Conservation (phyloP, 805 yeast genomes). For the Wickerhamomyces tratensis region DNA sequence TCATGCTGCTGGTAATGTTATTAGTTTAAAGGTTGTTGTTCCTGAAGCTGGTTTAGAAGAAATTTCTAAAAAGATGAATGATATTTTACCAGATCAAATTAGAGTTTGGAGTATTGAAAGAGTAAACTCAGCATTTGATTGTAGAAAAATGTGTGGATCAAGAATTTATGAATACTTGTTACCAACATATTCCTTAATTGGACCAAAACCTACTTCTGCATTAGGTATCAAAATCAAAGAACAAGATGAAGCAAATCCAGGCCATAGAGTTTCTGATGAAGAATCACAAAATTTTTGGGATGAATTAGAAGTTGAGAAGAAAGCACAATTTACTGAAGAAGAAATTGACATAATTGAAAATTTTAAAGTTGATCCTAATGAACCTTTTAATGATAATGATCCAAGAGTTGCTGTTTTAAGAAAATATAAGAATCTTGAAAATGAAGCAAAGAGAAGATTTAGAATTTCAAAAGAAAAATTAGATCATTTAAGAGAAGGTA, state of each 20-base stretch:
- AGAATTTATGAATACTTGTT: conserved; percentile 88
- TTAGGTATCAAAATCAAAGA: conserved; percentile 50
- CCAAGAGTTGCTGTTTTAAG: conserved; percentile 30
- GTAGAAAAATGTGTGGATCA: conserved; percentile 93
- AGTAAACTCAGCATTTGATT: conserved; percentile 85
- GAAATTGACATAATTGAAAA: conserved; percentile 17
- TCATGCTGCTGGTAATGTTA: conserved; percentile 93
- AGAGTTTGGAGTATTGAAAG: conserved; percentile 90
- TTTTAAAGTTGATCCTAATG: conserved; percentile 25
- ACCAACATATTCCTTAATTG: conserved; percentile 84
- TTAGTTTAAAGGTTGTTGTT: conserved; percentile 73
- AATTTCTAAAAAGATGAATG: conserved; percentile 56
- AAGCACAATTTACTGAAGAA: conserved; percentile 19
- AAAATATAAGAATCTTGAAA: conserved; percentile 53
- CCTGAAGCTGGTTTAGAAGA: conserved; percentile 60
- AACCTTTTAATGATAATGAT: conserved; percentile 30
- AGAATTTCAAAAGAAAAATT: conserved; percentile 58
- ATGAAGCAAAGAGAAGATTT: conserved; percentile 55
- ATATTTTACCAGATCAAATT: conserved; percentile 71
- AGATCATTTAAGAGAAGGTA: conserved; percentile 51
- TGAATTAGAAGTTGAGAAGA: conserved; percentile 29
- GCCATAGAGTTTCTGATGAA: conserved; percentile 45
- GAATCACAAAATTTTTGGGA: conserved; percentile 78
- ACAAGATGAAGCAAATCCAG: conserved; percentile 46
- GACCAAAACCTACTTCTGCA: conserved; percentile 74